phyloP scores from a whole-genome alignment of 2,329 filamentous ascomycete genomes.

The Dothiorella sarmentorum region DNA sequence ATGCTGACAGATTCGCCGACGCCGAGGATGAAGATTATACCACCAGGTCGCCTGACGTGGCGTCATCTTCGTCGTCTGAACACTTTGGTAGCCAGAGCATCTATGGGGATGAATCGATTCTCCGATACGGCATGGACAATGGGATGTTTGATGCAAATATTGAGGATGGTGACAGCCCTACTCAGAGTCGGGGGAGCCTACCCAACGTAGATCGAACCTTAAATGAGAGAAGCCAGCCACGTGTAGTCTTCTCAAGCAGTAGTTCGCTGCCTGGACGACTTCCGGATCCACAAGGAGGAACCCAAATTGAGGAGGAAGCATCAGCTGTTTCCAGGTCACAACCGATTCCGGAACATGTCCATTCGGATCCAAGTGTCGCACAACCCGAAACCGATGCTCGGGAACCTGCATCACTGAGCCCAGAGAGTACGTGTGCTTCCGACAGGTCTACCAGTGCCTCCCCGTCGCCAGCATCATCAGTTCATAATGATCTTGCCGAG shows the following conservation, averaged over 20 bases:
- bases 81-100: conserved; percentile 18
- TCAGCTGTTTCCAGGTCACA: not conserved
- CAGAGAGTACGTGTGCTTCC: not conserved
- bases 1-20: conserved; percentile 43
- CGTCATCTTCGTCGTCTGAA: not conserved
- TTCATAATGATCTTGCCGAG: conserved; percentile 29
- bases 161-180: not conserved
- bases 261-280: not conserved
- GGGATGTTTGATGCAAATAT: conserved; percentile 26
- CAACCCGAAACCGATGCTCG: not conserved
- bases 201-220: not conserved
- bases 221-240: not conserved
- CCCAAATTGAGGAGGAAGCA: not conserved
- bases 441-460: conserved; percentile 11
- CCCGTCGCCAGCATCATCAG: conserved; percentile 6
- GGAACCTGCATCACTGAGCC: not conserved
- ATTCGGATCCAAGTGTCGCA: not conserved
- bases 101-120: conserved; percentile 34
- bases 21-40: conserved; percentile 35
- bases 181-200: not conserved
- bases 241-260: not conserved
- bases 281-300: not conserved
- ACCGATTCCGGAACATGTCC: not conserved
- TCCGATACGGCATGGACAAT: conserved; percentile 35
- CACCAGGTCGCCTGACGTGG: not conserved